Percentiles rank a stretch among this genome's conserved stretches.
phyloP scores from a whole-genome alignment of 208 protist species.

The Wallacemonas collosoma region DNA sequence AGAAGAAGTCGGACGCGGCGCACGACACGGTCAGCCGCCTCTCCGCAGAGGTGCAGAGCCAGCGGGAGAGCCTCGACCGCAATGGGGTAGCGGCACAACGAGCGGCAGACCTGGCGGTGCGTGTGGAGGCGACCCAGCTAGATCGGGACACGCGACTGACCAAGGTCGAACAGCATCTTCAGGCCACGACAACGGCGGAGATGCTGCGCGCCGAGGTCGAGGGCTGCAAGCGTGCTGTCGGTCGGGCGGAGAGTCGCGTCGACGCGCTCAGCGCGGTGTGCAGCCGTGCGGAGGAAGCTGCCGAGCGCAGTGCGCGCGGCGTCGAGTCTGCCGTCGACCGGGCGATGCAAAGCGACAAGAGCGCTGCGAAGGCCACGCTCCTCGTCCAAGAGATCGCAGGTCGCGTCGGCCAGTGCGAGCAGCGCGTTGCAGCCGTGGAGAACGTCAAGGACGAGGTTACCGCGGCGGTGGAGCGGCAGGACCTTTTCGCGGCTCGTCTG shows the following conservation, averaged over 20 bases:
- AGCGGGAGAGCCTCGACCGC: slow-evolving; percentile 37
- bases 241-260: slow-evolving; percentile 64
- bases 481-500: slow-evolving; percentile 19
- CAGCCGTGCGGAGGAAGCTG: slow-evolving; percentile 48
- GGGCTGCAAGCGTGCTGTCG: slow-evolving; percentile 49
- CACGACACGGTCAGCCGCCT: slow-evolving; percentile 43
- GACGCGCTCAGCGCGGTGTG: slow-evolving; percentile 50
- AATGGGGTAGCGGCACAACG: slow-evolving; percentile 25
- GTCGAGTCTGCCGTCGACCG: slow-evolving; percentile 31
- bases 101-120: slow-evolving; percentile 49
- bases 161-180: slow-evolving; percentile 63
- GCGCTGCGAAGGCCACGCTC: slow-evolving; percentile 18
- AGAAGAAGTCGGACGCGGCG: slow-evolving; percentile 67
- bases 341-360: slow-evolving; percentile 38
- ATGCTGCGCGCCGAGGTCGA: slow-evolving; percentile 67
- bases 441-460: slow-evolving; percentile 18
- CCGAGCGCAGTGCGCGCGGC: slow-evolving; percentile 33
- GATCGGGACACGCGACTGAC: slow-evolving; percentile 67
- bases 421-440: slow-evolving; percentile 25
- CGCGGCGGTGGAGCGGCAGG: slow-evolving; percentile 24
- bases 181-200: slow-evolving; percentile 49
- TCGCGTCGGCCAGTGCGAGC: slow-evolving; percentile 22
- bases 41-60: slow-evolving; percentile 37
- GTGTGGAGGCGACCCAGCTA: slow-evolving; percentile 54
- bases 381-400: slow-evolving; percentile 29